Conservation (phyloP, 352 stramenopile genomes). For the Thalassiosira mediterranea region DNA sequence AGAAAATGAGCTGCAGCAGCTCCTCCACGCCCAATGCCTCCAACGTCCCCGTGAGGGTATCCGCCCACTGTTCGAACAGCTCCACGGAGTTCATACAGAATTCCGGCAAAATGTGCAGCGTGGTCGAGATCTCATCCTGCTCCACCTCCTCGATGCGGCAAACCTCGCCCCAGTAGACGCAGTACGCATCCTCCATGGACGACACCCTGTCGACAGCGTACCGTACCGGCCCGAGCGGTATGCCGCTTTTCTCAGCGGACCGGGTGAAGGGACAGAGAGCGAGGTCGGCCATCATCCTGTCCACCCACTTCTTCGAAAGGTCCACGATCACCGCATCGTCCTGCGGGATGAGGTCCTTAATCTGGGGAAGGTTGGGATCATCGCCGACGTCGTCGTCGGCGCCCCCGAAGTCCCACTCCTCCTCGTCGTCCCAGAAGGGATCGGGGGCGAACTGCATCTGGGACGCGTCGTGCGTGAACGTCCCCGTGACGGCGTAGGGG, state of each 20-base stretch:
- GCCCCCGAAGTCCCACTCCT: conserved; percentile 62
- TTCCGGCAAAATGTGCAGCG: conserved; percentile 84
- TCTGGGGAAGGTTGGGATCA: conserved; percentile 46
- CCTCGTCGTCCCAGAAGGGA: conserved; percentile 79
- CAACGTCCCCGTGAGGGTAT: conserved; percentile 79
- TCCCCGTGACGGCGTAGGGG: conserved; percentile 39
- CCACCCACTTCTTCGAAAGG: conserved; percentile 78
- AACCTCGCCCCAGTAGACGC: conserved; percentile 83
- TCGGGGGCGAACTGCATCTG: conserved; percentile 74
- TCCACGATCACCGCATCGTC: conserved; percentile 74
- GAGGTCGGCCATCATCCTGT: conserved; percentile 85
- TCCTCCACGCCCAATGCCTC: conserved; percentile 68
- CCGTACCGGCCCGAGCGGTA: conserved; percentile 84
- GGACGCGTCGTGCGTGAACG: conserved; percentile 21
- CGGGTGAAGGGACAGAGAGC: conserved; percentile 88
- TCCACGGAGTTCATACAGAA: conserved; percentile 86
- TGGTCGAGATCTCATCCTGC: conserved; percentile 78
- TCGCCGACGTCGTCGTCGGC: conserved; percentile 56
- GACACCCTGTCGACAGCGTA: conserved; percentile 82
- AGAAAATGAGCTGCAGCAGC: conserved; percentile 88
- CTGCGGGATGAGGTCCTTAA: conserved; percentile 66
- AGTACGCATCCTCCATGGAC: conserved; percentile 83
- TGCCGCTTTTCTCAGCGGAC: conserved; percentile 74
- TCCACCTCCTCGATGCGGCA: conserved; percentile 62
- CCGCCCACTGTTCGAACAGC: conserved; percentile 85